phyloP scores from a whole-genome alignment of 148 eudicot species.

The Amaranthus palmeri region DNA sequence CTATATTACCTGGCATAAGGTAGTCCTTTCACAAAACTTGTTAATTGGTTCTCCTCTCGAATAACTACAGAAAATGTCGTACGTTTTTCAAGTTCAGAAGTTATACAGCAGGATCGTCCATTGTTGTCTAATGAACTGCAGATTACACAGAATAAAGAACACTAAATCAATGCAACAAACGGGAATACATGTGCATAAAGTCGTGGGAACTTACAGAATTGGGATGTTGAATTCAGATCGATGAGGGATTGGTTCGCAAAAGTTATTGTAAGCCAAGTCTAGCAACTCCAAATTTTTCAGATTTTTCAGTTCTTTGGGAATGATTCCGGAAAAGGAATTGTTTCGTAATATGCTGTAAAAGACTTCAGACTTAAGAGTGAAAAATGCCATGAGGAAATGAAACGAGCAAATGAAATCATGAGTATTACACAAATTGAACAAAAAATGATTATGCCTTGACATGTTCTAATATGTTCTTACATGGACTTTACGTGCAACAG shows the following conservation, averaged over 20 bases:
- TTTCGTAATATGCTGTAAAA: slow-evolving; percentile 63
- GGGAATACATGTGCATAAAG: background rate
- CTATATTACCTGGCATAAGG: slow-evolving; percentile 9
- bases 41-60: slow-evolving; percentile 22
- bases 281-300: slow-evolving; percentile 58
- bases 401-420: background rate
- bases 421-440: background rate
- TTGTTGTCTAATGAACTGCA: slow-evolving; percentile 59
- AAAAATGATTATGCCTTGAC: background rate
- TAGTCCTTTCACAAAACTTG: slow-evolving; percentile 7
- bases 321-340: slow-evolving; percentile 70
- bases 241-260: slow-evolving; percentile 40
- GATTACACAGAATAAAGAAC: slow-evolving; percentile 7
- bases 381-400: background rate
- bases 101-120: slow-evolving; percentile 28
- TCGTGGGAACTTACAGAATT: slow-evolving; percentile 44
- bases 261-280: slow-evolving; percentile 63
- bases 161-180: background rate
- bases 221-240: slow-evolving; percentile 36
- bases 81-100: slow-evolving; percentile 35
- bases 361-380: slow-evolving; percentile 3
- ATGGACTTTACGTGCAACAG: slow-evolving; percentile 54
- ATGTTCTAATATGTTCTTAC: slow-evolving; percentile 36
- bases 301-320: slow-evolving; percentile 55
- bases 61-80: slow-evolving; percentile 32